Base-by-base conservation (phyloP, 495 filamentous ascomycete species). In the Lasiosphaeria miniovina region DNA sequence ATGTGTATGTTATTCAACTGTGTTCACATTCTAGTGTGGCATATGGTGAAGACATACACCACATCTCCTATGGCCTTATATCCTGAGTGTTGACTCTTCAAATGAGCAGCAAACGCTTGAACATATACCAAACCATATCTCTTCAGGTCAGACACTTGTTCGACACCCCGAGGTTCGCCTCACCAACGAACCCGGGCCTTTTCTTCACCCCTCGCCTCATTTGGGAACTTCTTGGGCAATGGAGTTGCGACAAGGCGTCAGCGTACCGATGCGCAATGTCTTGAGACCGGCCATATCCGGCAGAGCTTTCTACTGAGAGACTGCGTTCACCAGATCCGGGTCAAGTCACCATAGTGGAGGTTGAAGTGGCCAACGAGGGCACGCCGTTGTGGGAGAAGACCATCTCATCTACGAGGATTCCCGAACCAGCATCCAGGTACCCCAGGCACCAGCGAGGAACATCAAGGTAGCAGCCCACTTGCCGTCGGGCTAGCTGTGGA, bases 391-490 rank as follows among this genome's bases (percentile, higher is more conserved):
- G 69, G 3, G 63, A 69, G 5, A 82, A 55, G 5, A 81, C 72
- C 63, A 77, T 75, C 43, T 82, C 79, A 52, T 78, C 75, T 43
- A 81, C 64, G 34, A 82, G 58, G 12, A 82, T 60, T n/a, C 64
- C 52, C 3, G 77, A 80, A 24, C 76, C 69, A 12, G 55, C 7
- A 1, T 58, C 67, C 71, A 80, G 71, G 12, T 75, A 71, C 15
- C 54, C 60, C 17, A 61, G 67, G 33, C 75, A 52, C 14, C 73
- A 65, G 53, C 67, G 24, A 2, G 24, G 24, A 24, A 24, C 24
- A 24, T 62, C 15, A 83, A 61, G 34, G 82, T 77, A 17, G 61
- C 61, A 6, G 71, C 36, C 40, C 69, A 71, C 50, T 75, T 70
- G 31, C 73, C 70, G 51, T 80, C 71, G 0, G 74, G 63, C 63